These are phyloP conservation scores for Xenosphaeropsis pyriputrescens DNA, from an alignment of 2,329 filamentous ascomycete species.

Conservation along the genomic window DNA sequence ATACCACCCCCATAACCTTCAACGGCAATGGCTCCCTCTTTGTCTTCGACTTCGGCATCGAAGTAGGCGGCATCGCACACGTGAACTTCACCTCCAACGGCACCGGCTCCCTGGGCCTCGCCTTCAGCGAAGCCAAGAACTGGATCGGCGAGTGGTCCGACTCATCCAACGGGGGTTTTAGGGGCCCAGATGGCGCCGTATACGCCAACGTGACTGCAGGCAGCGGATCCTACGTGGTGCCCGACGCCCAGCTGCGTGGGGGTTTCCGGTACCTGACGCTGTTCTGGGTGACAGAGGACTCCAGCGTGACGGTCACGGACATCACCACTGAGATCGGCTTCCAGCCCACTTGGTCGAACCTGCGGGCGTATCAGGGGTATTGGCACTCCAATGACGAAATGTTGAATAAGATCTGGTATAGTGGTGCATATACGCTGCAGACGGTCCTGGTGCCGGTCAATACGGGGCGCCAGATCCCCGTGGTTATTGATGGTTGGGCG, in stretches of 20 bases:
- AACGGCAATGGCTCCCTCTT: conserved; percentile 31
- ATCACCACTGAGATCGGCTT: conserved; percentile 21
- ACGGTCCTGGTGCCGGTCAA: conserved; percentile 15
- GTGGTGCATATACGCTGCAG: conserved; percentile 28
- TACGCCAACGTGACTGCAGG: conserved; percentile 24
- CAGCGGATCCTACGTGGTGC: conserved; percentile 25
- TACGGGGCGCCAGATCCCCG: conserved; percentile 16
- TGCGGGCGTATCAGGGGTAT: conserved; percentile 36
- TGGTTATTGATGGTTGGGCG: conserved; percentile 17
- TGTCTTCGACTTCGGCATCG: conserved; percentile 40
- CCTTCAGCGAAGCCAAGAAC: conserved; percentile 28
- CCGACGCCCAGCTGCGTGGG: conserved; percentile 27
- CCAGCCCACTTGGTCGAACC: conserved; percentile 24
- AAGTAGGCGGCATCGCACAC: conserved; percentile 38
- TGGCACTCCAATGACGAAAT: conserved; percentile 32
- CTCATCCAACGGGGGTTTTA: conserved; percentile 25
- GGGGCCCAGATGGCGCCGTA: conserved; percentile 30
- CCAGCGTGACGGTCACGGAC: conserved; percentile 15
- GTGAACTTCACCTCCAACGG: conserved; percentile 29
- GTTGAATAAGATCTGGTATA: conserved; percentile 38
- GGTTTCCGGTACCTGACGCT: conserved; percentile 36
- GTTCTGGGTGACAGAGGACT: conserved; percentile 23
- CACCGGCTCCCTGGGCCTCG: conserved; percentile 22
- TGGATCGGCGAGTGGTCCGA: conserved; percentile 28
- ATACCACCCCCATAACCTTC: conserved; percentile 12